These are phyloP conservation scores for Solanum lignicaule DNA, from an alignment of 257 asterid species.

Conservation along the genomic window DNA sequence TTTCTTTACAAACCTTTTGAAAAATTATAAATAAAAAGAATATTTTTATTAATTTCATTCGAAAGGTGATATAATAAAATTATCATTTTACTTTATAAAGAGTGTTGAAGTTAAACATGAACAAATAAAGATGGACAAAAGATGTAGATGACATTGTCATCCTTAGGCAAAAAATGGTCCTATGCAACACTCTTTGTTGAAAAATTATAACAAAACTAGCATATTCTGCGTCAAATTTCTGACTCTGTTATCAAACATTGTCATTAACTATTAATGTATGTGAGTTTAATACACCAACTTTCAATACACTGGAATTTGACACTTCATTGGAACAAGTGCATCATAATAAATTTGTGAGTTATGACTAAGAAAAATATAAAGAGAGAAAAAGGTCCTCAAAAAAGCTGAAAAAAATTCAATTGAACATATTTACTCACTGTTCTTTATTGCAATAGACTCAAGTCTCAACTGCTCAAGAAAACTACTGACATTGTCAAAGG, in stretches of 20 bases:
- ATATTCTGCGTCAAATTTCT: too few species aligned
- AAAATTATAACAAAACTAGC: background rate
- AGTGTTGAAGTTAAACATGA: background rate
- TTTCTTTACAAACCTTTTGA: background rate
- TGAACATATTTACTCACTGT: background rate
- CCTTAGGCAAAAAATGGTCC: background rate
- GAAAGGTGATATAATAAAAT: background rate
- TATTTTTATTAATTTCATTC: too few species aligned
- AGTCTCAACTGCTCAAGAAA: background rate
- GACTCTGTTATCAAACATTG: too few species aligned
- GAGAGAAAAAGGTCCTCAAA: background rate
- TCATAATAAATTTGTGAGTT: background rate
- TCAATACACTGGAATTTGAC: background rate
- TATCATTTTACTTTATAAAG: too few species aligned
- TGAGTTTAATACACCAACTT: background rate
- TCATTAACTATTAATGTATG: background rate
- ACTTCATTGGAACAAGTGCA: background rate
- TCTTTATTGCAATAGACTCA: background rate
- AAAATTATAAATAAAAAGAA: background rate
- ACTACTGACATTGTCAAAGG: background rate
- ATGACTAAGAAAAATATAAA: background rate
- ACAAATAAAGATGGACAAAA: too few species aligned
- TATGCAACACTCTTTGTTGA: background rate
- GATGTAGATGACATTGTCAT: background rate
- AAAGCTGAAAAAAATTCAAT: background rate